phyloP scores from a whole-genome alignment of 176 grass and related monocot genomes.

The Poa pratensis region DNA sequence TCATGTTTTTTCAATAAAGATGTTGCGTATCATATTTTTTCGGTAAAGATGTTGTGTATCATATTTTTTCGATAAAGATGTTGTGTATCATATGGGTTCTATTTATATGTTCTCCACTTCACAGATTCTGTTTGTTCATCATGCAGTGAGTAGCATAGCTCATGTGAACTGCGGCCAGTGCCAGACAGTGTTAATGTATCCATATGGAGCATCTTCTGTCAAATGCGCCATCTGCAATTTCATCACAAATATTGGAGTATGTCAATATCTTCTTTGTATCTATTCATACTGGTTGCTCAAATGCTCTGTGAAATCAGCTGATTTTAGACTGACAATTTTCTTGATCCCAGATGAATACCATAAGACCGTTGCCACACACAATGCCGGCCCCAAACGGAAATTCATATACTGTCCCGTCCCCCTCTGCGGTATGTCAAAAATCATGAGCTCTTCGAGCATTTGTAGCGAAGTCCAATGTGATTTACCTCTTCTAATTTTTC shows the following conservation, averaged over 20 bases:
- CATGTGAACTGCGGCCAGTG: constrained; percentile 85
- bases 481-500: constrained; percentile 35
- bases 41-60: constrained; percentile 8
- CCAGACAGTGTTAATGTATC: constrained; percentile 78
- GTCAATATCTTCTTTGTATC: constrained; percentile 15
- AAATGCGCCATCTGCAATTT: constrained; percentile 94
- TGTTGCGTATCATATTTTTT: constrained; percentile 8
- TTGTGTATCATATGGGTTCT: constrained; percentile 20
- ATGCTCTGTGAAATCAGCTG: neutral
- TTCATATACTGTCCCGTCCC: constrained; percentile 42
- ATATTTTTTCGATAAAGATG: neutral
- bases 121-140: constrained; percentile 37
- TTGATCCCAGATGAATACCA: constrained; percentile 50
- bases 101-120: constrained; percentile 1
- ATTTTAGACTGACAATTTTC: constrained; percentile 17
- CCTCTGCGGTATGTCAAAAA: constrained; percentile 48
- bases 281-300: constrained; percentile 27
- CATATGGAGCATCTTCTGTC: constrained; percentile 76
- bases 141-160: constrained; percentile 73
- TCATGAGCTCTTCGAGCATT: constrained; percentile 7
- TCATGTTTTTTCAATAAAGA: neutral
- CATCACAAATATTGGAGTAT: constrained; percentile 70
- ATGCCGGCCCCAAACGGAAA: constrained; percentile 30
- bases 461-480: neutral
- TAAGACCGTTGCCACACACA: constrained; percentile 51